Evolutionary conservation across 257 asterid species (phyloP).

Genomic region (Solanum tacnaense): DNA sequence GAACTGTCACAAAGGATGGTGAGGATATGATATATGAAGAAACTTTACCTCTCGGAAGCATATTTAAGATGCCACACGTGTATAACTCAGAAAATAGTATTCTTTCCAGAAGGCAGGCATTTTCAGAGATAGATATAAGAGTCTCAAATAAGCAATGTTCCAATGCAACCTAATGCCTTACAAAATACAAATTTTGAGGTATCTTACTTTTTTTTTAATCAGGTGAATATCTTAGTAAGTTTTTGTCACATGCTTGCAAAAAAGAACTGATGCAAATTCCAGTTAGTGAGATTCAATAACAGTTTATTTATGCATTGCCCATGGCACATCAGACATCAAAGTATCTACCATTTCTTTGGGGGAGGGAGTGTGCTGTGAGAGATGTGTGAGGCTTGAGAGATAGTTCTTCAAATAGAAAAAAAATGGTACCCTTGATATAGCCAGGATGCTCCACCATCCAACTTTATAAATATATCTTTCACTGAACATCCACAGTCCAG

Average conservation of each 20-base stretch:
- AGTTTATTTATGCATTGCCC: not conserved
- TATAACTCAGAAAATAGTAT: not conserved
- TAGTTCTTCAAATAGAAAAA: not conserved
- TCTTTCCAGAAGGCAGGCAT: not conserved
- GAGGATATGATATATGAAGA: not conserved
- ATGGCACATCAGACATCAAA: not conserved
- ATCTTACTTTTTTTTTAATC: not conserved
- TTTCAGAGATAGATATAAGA: not conserved
- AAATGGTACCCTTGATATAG: conserved; percentile 80
- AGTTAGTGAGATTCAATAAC: not conserved
- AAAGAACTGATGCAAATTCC: not conserved
- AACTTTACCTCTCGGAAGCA: not conserved
- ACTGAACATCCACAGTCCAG: conserved; percentile 81
- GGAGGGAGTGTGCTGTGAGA: too few species aligned
- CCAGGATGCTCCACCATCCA: conserved; percentile 99
- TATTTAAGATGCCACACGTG: not conserved
- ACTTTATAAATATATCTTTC: conserved; percentile 45
- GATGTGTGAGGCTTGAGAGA: not conserved
- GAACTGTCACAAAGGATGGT: not conserved
- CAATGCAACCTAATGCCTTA: not conserved
- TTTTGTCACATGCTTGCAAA: not conserved
- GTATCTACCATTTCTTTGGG: not conserved
- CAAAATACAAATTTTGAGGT: not conserved
- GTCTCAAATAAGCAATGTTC: not conserved
- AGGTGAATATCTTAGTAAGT: not conserved